Base-by-base conservation (phyloP, 2,329 filamentous ascomycete genomes). In the Pleoardoris graminearum region DNA sequence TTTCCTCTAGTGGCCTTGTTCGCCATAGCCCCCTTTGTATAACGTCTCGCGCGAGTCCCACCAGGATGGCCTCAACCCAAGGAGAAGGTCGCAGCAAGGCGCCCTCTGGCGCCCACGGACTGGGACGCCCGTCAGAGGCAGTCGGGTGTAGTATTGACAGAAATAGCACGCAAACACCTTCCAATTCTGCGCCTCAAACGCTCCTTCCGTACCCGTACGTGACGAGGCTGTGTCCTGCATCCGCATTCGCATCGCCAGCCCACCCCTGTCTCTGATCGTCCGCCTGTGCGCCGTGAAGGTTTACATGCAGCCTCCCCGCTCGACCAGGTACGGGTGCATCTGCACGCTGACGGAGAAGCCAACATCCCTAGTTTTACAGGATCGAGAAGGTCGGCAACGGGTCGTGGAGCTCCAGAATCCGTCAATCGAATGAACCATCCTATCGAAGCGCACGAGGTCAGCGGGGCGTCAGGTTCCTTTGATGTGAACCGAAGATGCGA, bases 251-350 rank as follows among this genome's bases (percentile, higher is more conserved):
- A 30, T 46, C 43, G 36, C 16, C 21, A 25, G 43, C 14, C 10
- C 21, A 46, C 16, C 30, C 43, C n/a, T 36, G 43, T 22, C 6
- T 6, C 32, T 22, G 21, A 46, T 46, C 43, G 43, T 30, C 41
- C 30, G 29, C 19, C 30, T 35, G 42, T 35, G 30, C 29, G 29
- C 30, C 29, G 30, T 3, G 35, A 35, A 16, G 19, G 43, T 19
- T 23, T 23, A 35, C 43, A 46, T 36, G 43, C 43, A 46, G 30
- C 19, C 30, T 22, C 29, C 43, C 43, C 43, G 29, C 43, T 35
- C 19, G 21, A 25, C 29, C 19, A 17, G 43, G 30, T 16, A 25
- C 29, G 7, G n/a, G 43, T 17, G 12, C 38, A 16, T 22, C 21
- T 46, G 21, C 29, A 23, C n/a, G 6, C 36, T 19, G 29, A 36